Evolutionary conservation across 805 yeast genomes (phyloP), one percentile per base, ranked within the genome.

Genomic region (Torulaspora maleeae): DNA sequence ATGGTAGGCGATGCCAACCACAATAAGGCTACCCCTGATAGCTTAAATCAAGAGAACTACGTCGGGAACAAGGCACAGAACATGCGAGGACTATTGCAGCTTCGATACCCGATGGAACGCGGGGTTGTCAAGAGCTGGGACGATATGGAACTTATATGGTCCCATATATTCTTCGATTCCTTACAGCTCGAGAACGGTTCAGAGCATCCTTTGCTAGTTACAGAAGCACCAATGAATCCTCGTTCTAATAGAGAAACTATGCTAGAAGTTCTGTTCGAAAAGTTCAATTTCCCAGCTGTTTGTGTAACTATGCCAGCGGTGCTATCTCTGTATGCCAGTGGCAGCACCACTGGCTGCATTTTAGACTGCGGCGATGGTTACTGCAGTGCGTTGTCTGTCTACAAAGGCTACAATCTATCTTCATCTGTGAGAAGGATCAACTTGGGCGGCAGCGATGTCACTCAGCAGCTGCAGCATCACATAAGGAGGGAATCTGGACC

Each of bases 291-390:
- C 65, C 88, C 91, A 30, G 96, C 96, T 15, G 95, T 90, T 8
- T 90, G 91, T 57, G 96, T 90, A 38, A 96, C 96, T 16, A 88
- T 87, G 60, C 97, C 91, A 53, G 91, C 95, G 0, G 89, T 89
- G 9, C 69, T 90, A 32, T 76, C 96, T 3, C 68, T 90, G 32
- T 90, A 91, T 66, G 89, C 97, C 0, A 76, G 86, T 4, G 98
- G 97, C 0, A 70, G 87, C 53, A 90, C 97, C 6, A 89, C 95
- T 0, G 98, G 97, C 1, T 77, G 87, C 30, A 95, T 87, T 2
- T 59, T 91, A 10, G 96, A 90, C 59, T 77, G 83, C n/a, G 97
- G 97, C 4, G 97, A 90, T 63, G 97, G 97, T 4, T 95, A 88
- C 20, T 77, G 86, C 32, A 90, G 86, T 58, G 74, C 85, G 7